A percentile compares a stretch with the other conserved stretches of the same genome.
These are phyloP conservation scores for Suillus fuscotomentosus DNA, from an alignment of 768 basidiomycete species.

Conservation along the genomic window DNA sequence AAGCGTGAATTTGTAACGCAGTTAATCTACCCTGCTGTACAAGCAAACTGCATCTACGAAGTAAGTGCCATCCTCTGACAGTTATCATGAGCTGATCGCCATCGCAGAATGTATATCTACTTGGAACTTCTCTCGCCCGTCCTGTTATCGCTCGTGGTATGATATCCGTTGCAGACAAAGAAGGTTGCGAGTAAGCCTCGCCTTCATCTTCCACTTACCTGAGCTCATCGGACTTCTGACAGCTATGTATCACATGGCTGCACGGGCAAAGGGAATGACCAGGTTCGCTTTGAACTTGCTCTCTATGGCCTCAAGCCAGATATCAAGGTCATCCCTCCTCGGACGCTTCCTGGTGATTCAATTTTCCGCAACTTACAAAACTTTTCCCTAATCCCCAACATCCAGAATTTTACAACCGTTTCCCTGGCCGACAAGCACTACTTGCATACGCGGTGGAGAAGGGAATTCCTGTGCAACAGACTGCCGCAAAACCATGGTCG, in stretches of 20 bases:
- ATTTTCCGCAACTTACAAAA: neutral
- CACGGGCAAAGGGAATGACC: slow-evolving; percentile 99
- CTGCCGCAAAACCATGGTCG: slow-evolving; percentile 97
- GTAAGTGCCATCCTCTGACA: slow-evolving; percentile 35
- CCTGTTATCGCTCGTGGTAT: slow-evolving; percentile 99
- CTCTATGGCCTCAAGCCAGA: slow-evolving; percentile 97
- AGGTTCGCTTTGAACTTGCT: slow-evolving; percentile 98
- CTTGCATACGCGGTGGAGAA: slow-evolving; percentile 87
- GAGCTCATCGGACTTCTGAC: neutral
- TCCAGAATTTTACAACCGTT: slow-evolving; percentile 55
- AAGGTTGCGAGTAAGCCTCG: slow-evolving; percentile 88
- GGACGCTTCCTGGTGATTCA: slow-evolving; percentile 83
- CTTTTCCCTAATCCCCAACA: neutral
- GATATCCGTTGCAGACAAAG: slow-evolving; percentile 88
- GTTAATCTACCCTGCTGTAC: slow-evolving; percentile 96
- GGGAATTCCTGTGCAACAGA: slow-evolving; percentile 78
- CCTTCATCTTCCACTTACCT: neutral
- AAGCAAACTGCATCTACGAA: slow-evolving; percentile 99
- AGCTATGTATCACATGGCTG: slow-evolving; percentile 98
- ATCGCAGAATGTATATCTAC: slow-evolving; percentile 88
- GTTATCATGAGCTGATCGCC: neutral
- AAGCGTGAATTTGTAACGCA: slow-evolving; percentile 94
- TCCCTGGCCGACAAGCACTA: slow-evolving; percentile 57
- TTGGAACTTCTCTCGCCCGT: slow-evolving; percentile 96
- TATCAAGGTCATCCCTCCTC: slow-evolving; percentile 98